These are phyloP conservation scores for Penicillium sp. DNA, from an alignment of 2,329 filamentous ascomycete genomes.

Conservation along the genomic window DNA sequence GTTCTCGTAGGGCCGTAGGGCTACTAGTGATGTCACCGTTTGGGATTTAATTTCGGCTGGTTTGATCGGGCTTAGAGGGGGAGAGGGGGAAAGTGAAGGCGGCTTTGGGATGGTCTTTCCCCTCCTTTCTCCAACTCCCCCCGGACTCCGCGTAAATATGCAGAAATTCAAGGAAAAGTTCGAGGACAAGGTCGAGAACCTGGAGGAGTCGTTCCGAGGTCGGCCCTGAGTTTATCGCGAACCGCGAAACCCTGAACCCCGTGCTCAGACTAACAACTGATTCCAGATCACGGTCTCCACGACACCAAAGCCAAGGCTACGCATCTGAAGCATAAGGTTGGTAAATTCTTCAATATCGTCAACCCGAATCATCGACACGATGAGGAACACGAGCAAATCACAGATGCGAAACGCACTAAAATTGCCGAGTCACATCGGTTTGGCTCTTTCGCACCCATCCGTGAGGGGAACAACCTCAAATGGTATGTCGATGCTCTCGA, in stretches of 20 bases:
- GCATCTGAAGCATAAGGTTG: conserved; percentile 61
- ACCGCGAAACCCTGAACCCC: background rate
- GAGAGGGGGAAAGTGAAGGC: too few species aligned
- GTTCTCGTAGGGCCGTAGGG: conserved; percentile 5
- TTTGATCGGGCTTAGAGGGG: background rate
- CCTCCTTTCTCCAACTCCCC: background rate
- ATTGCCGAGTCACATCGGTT: conserved; percentile 77
- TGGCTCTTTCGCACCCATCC: conserved; percentile 84
- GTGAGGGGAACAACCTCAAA: conserved; percentile 81
- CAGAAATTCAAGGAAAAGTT: conserved; percentile 27
- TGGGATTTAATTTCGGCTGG: background rate
- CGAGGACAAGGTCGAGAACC: conserved; percentile 16
- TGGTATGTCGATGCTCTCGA: conserved; percentile 97
- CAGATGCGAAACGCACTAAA: conserved; percentile 73
- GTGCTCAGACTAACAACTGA: background rate
- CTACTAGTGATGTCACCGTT: conserved; percentile 13
- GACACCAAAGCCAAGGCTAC: conserved; percentile 52
- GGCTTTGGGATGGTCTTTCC: background rate
- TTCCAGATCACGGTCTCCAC: conserved; percentile 36
- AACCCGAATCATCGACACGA: conserved; percentile 91
- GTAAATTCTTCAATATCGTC: conserved; percentile 66
- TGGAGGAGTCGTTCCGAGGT: conserved; percentile 29
- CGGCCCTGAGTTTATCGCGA: background rate
- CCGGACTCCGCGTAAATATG: conserved; percentile 15
- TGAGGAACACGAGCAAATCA: conserved; percentile 81